phyloP scores from a whole-genome alignment of 225 moss, liverwort and hornwort species.

The Climacium dendroides region DNA sequence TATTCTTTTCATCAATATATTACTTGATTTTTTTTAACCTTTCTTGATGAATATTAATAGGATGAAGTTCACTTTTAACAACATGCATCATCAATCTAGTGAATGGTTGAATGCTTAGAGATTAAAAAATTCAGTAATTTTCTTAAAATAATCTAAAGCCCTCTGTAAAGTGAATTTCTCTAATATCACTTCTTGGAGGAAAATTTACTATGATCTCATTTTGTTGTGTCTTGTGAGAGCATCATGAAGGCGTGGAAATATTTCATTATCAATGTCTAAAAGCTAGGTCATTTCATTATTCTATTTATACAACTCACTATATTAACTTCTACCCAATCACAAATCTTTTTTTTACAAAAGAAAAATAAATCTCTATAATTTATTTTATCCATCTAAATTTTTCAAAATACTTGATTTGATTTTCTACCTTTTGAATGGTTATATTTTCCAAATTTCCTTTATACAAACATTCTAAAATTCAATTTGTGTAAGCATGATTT shows the following conservation, averaged over 20 bases:
- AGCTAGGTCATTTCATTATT: fast-evolving
- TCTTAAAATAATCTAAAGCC: background rate
- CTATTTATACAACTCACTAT: background rate
- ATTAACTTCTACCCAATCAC: background rate
- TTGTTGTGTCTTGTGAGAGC: background rate
- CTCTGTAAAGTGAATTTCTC: background rate
- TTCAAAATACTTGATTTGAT: fast-evolving
- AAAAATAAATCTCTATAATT: background rate
- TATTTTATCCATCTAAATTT: background rate
- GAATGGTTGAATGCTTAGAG: background rate
- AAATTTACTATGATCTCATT: background rate
- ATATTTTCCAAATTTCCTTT: background rate
- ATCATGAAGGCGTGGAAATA: fast-evolving
- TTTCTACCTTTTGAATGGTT: background rate
- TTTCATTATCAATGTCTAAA: background rate
- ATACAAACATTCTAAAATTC: background rate
- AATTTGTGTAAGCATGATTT: background rate
- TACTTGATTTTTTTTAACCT: background rate
- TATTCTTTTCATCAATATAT: background rate
- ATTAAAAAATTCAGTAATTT: background rate
- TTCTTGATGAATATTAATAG: background rate
- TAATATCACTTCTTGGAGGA: background rate
- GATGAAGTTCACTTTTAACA: background rate
- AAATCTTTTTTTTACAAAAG: background rate
- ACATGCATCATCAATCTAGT: too few relatives aligned